Evolutionary conservation across 2,329 filamentous ascomycete species (phyloP), one percentile per base, ranked within the genome.

Genomic region (Atkinsonella hypoxylon): DNA sequence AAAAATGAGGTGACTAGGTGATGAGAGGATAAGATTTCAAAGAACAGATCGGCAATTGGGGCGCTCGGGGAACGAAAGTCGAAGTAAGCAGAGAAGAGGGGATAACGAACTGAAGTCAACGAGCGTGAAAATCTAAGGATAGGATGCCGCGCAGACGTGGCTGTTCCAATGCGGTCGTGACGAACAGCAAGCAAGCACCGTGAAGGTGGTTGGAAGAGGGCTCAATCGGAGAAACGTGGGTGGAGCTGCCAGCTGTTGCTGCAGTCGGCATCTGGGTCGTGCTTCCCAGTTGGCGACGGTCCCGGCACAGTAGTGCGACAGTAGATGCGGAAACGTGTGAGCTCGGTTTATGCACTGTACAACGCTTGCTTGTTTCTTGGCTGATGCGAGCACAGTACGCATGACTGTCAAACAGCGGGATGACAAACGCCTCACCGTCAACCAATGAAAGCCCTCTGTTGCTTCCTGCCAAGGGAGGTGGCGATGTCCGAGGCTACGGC

Each of bases 21-120:
- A 46, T n/a, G 50, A 36, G 45, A 22, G 17, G 34, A 31, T 17
- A 36, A 22, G 31, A 40, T 38, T 22, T 39, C 45, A 53, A 45
- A 32, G 51, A 36, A 41, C 26, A 51, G 43, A 52, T 49, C 51
- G 52, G 50, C 48, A 47, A 50, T 51, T 51, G 52, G 45, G 45
- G 32, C 26, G 44, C 42, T 49, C 18, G 26, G 44, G 45, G 51
- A 47, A 51, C 48, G 44, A 45, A 51, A 50, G 56, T 53, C 56
- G 47, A 51, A 50, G 31, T 31, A 51, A 50, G 38, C 48, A 53
- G 45, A 50, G 41, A 51, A 49, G 49, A 51, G 47, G 51, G 56
- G 49, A 50, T 26, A 52, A 68, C 65, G 62, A 67, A 68, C 65
- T 66, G 55, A 55, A 59, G 59, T 61, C 58, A 59, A 63, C 52